phyloP scores from a whole-genome alignment of 2,329 filamentous ascomycete species.

The Beauveria varroae region DNA sequence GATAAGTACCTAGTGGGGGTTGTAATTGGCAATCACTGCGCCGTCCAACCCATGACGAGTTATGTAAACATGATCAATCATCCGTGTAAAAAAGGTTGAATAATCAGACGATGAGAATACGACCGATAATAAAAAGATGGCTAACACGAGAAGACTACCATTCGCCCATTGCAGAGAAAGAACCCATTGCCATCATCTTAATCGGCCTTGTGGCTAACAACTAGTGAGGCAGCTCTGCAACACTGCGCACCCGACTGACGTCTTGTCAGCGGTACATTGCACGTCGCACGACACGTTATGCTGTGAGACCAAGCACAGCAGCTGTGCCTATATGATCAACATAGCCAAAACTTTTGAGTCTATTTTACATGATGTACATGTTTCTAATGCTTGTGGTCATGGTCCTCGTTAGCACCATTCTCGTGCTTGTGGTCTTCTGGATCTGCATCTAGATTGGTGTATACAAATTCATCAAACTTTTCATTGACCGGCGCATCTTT shows the following conservation, averaged over 20 bases:
- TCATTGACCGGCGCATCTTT: constrained; percentile 52
- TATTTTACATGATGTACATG: not conserved
- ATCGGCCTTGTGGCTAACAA: too few relatives aligned
- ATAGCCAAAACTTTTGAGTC: not conserved
- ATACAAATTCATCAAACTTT: constrained; percentile 71
- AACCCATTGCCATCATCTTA: too few relatives aligned
- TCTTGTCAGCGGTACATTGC: not conserved
- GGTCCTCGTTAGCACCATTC: not conserved
- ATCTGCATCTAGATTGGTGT: constrained; percentile 56
- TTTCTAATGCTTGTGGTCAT: constrained; percentile 9
- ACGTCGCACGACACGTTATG: not conserved
- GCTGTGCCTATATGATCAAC: not conserved
- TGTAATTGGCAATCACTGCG: too few relatives aligned
- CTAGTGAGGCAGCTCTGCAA: too few relatives aligned
- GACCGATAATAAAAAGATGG: too few relatives aligned
- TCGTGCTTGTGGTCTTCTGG: constrained; percentile 34
- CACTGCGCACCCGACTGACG: not conserved
- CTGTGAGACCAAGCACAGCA: not conserved
- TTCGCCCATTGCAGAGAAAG: too few relatives aligned
- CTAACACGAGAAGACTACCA: too few relatives aligned
- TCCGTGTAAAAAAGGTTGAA: too few relatives aligned
- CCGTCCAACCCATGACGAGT: too few relatives aligned
- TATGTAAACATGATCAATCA: too few relatives aligned
- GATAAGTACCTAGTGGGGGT: too few relatives aligned
- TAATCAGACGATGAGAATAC: too few relatives aligned